phyloP scores from a whole-genome alignment of 192 early-diverging fungal species.

The Funneliformis geosporum region DNA sequence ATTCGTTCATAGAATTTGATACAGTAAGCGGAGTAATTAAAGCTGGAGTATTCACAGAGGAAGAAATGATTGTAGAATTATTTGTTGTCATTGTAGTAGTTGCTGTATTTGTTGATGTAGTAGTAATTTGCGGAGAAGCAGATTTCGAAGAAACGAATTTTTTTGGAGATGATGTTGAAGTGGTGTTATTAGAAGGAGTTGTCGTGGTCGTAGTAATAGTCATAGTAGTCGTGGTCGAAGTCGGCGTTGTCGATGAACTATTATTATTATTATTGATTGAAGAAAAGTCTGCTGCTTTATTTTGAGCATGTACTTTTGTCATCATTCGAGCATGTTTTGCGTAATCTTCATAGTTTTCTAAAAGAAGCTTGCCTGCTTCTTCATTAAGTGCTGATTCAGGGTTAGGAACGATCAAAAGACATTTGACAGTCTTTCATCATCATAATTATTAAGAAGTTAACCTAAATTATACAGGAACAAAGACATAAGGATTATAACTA shows the following conservation, averaged over 20 bases:
- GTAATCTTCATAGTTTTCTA: slow-evolving; percentile 87
- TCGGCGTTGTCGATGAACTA: neutral
- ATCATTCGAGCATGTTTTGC: slow-evolving; percentile 76
- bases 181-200: neutral
- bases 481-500: slow-evolving; percentile 15
- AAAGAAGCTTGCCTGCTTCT: slow-evolving; percentile 86
- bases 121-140: neutral
- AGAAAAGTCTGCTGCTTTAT: slow-evolving; percentile 12
- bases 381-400: slow-evolving; percentile 95
- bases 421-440: slow-evolving; percentile 80
- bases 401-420: slow-evolving; percentile 91
- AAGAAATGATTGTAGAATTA: neutral
- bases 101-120: neutral
- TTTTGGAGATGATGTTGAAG: slow-evolving; percentile 17
- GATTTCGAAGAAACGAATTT: slow-evolving; percentile 11
- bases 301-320: slow-evolving; percentile 77
- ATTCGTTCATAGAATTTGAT: slow-evolving; percentile 26
- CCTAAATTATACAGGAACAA: neutral
- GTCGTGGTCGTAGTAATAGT: neutral
- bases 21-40: slow-evolving; percentile 18
- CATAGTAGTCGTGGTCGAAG: neutral
- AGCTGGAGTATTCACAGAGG: neutral
- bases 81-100: neutral
- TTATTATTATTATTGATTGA: slow-evolving; percentile 16
- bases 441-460: neutral